These are phyloP conservation scores for Pseudocercospora vitis DNA, from an alignment of 2,329 filamentous ascomycete species.

Conservation along the genomic window DNA sequence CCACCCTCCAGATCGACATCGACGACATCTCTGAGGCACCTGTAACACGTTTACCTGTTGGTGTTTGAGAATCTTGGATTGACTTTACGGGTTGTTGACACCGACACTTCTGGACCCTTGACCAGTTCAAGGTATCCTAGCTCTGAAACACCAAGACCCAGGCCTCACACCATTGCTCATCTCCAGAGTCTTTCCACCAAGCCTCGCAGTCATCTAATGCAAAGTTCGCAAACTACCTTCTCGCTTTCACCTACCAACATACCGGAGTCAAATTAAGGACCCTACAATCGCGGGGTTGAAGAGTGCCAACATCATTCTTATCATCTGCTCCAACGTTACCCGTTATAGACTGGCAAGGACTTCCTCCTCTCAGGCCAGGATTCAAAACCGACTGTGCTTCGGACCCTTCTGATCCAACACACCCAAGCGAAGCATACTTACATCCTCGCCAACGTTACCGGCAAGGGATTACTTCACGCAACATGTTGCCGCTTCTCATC, in stretches of 20 bases:
- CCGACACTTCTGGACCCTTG: constrained; percentile 9
- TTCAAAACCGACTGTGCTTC: background rate
- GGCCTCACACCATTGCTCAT: background rate
- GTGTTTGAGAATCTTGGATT: constrained; percentile 6
- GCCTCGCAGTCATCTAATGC: constrained; percentile 1
- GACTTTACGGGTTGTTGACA: background rate
- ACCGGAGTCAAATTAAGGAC: constrained; percentile 1
- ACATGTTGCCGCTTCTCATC: constrained; percentile 18
- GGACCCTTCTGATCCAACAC: background rate
- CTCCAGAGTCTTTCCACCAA: constrained; percentile 6
- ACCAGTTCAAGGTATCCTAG: constrained; percentile 10
- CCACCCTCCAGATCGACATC: background rate
- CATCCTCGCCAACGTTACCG: constrained; percentile 3
- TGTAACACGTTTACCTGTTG: constrained; percentile 2
- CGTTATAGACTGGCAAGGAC: constrained; percentile 9
- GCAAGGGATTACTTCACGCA: constrained; percentile 5
- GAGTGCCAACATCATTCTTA: background rate
- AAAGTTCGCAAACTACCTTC: background rate
- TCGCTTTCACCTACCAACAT: background rate
- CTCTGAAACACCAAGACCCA: constrained; percentile 6
- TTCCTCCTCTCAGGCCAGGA: constrained; percentile 1
- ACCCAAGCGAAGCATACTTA: constrained; percentile 5
- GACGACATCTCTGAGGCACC: constrained; percentile 3
- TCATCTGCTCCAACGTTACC: background rate
- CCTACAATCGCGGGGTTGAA: constrained; percentile 3